These are phyloP conservation scores for Dacryopinax primogenitus DNA, from an alignment of 768 basidiomycete species.

Conservation along the genomic window DNA sequence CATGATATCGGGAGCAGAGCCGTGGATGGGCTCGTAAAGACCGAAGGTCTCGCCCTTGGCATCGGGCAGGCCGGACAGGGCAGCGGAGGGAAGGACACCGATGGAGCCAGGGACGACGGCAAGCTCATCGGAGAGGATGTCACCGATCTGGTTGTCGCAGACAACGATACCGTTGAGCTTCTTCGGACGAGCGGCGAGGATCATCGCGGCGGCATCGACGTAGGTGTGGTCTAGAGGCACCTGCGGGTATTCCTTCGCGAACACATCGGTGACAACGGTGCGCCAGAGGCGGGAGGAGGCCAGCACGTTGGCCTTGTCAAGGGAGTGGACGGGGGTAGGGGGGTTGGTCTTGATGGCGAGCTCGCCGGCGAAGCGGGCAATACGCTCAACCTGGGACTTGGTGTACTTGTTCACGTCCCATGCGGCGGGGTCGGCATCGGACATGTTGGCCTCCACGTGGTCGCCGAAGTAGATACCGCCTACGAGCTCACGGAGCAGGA, in stretches of 20 bases:
- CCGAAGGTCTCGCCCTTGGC: conserved; percentile 31
- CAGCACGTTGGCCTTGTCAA: conserved; percentile 8
- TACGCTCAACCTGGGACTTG: neutral
- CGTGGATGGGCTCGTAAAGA: conserved; percentile 45
- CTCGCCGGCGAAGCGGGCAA: conserved; percentile 4
- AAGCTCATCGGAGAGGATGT: conserved; percentile 45
- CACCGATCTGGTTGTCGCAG: conserved; percentile 43
- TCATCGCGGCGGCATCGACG: conserved; percentile 28
- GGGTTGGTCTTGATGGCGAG: conserved; percentile 3
- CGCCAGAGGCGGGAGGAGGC: conserved; percentile 6
- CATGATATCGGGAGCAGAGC: conserved; percentile 47
- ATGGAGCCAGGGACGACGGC: conserved; percentile 44
- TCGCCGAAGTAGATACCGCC: conserved; percentile 9
- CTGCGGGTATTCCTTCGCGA: conserved; percentile 41
- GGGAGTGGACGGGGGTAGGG: conserved; percentile 2
- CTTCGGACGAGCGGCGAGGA: conserved; percentile 31
- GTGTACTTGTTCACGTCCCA: conserved; percentile 8
- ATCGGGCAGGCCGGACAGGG: conserved; percentile 32
- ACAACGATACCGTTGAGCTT: conserved; percentile 42
- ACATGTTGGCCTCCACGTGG: conserved; percentile 1
- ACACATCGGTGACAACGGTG: conserved; percentile 1
- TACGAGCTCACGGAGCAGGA: conserved; percentile 6
- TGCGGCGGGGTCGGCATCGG: neutral
- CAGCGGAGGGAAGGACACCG: conserved; percentile 43
- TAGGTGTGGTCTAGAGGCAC: conserved; percentile 38